phyloP scores from a whole-genome alignment of 1,284 basidiomycete species.

The Austroboletus niveus region DNA sequence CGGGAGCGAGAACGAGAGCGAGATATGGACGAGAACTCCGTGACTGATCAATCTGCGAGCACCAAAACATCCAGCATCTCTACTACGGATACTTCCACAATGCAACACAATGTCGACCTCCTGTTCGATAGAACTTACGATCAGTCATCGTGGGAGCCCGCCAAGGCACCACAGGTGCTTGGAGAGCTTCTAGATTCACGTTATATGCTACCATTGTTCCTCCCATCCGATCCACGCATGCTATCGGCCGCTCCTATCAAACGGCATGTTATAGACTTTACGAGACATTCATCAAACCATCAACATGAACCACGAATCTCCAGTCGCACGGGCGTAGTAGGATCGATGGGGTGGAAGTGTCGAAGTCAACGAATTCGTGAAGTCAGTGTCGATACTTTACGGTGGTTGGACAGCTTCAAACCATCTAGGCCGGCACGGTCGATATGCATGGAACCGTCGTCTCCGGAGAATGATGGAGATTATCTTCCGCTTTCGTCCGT shows the following conservation, averaged over 20 bases:
- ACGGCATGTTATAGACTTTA: constrained; percentile 37
- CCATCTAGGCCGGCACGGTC: constrained; percentile 37
- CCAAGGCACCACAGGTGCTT: constrained; percentile 73
- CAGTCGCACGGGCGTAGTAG: constrained; percentile 39
- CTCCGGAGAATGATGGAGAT: constrained; percentile 40
- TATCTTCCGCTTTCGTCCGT: constrained; percentile 14
- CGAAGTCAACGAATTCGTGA: constrained; percentile 58
- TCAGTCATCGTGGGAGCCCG: constrained; percentile 72
- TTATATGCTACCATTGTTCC: constrained; percentile 86
- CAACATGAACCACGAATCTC: constrained; percentile 37
- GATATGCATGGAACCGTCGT: constrained; percentile 37
- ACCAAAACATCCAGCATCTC: constrained; percentile 33
- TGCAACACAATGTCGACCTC: constrained; percentile 67
- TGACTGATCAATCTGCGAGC: constrained; percentile 23
- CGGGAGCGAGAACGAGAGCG: constrained; percentile 40
- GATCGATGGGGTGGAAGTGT: constrained; percentile 55
- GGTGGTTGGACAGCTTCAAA: constrained; percentile 64
- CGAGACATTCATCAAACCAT: constrained; percentile 25
- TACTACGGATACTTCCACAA: constrained; percentile 35
- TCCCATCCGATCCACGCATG: constrained; percentile 77
- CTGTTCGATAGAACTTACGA: constrained; percentile 72
- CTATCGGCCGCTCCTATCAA: constrained; percentile 69
- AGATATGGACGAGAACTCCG: constrained; percentile 42
- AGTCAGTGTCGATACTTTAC: constrained; percentile 55
- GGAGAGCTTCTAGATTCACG: constrained; percentile 89